Base-by-base conservation (phyloP, 371 early-diverging fungal genomes). In the Mucor piriformis region DNA sequence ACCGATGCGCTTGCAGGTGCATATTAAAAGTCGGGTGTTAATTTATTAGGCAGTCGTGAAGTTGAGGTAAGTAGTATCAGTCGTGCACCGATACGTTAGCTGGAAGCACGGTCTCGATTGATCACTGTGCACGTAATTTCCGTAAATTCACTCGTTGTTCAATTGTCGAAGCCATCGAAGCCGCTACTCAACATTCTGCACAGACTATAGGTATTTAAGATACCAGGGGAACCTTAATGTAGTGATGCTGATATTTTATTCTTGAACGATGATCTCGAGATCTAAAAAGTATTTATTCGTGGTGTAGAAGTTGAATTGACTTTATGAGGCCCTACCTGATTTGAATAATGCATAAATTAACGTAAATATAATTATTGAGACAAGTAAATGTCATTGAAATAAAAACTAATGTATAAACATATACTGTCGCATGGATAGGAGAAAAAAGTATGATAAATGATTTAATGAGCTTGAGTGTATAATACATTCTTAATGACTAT, bases 141-240 rank as follows among this genome's bases (percentile, higher is more conserved):
- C 76, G 81, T 44, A 74, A 76, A 40, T 92, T 88, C 64, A 90
- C 92, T 1, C 83, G 86, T 6, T 90, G 90, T 47, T 76, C 83
- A 15, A 61, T 82, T 35, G 86, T 90, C 15, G 91, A 92, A 66
- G 92, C 92, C 3, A 72, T 92, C 27, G 91, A 92, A 54, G 88
- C 89, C n/a, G 92, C 90, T 13, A 91, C 92, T 0, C 61, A 91
- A 42, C 88, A 90, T 59, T 90, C 92, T 2, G 92, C 92, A 3
- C 77, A 83, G 59, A 66, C 80, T 35, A 65, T 92, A 29, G 90
- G 90, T 6, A 87, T 92, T 34, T 69, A 80, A 27, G 69, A 83
- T 49, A 67, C 72, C 27, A 92, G 90, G 67, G 93, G 92, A 29
- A 85, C 87, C 5, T 70, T 92, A 59, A 74, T 89, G 88, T 20